Evolutionary conservation across 129 eudicot genomes (phyloP).

Genomic region (Mikania micrantha): DNA sequence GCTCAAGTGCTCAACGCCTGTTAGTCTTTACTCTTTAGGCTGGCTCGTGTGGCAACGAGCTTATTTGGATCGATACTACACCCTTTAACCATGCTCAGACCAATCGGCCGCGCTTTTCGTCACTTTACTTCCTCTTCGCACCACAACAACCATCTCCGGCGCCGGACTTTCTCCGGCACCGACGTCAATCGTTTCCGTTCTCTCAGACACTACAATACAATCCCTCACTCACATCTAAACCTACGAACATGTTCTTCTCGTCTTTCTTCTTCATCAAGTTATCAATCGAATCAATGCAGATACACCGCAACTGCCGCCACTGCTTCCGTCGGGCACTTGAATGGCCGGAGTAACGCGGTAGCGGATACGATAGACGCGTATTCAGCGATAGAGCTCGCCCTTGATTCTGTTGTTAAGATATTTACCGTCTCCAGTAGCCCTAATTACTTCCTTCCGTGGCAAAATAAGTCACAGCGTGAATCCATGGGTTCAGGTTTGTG

Average conservation of each 20-base stretch:
- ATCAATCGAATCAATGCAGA: conserved; percentile 14
- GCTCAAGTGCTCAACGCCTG: too few relatives aligned
- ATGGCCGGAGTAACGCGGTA: conserved; percentile 18
- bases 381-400: conserved; percentile 73
- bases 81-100: conserved; percentile 25
- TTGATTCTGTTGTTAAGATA: conserved; percentile 92
- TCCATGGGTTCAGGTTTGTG: conserved; percentile 76
- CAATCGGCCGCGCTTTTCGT: conserved; percentile 30
- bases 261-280: conserved; percentile 13
- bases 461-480: conserved; percentile 83
- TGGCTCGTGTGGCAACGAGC: not conserved
- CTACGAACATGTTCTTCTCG: not conserved
- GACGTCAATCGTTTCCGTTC: not conserved
- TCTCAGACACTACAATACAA: conserved; percentile 14
- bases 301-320: conserved; percentile 16
- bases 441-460: conserved; percentile 87
- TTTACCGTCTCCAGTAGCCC: conserved; percentile 88
- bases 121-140: conserved; percentile 14
- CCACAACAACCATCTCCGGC: conserved; percentile 21
- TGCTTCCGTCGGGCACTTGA: conserved; percentile 24
- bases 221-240: conserved; percentile 4
- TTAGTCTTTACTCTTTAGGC: not conserved
- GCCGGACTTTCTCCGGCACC: conserved; percentile 13
- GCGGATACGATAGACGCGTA: conserved; percentile 36
- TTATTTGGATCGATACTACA: not conserved